Base-by-base conservation (phyloP, 768 basidiomycete species). In the Russula dissimulans region DNA sequence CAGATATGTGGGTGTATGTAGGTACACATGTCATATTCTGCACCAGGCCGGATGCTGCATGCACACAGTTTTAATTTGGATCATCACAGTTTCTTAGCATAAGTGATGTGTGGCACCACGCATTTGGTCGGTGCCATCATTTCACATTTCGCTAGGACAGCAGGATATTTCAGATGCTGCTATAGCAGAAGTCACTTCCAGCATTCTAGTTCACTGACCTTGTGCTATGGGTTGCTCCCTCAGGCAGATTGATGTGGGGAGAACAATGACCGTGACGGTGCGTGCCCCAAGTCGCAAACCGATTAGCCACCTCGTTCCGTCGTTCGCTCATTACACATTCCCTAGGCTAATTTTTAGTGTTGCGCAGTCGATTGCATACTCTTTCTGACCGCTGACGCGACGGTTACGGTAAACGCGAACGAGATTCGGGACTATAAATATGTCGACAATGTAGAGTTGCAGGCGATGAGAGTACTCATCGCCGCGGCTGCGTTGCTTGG, bases 361-460 rank as follows among this genome's bases (percentile, higher is more conserved):
- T 64, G 59, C 10, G 34, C 55, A 99, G 97, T 99, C 63, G 97
- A 99, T 73, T 98, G 98, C 71, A 98, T 99, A 67, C 77, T 99
- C 57, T 98, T 99, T 80, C 67, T 93, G 63, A 94, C 95, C 43
- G 84, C 86, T 41, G 83, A 97, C 67, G 95, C 97, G 39, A 82
- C 81, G 22, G 85, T 95, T 34, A 79, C 75, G n/a, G 80, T 91
- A 11, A 97, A 97, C 72, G 68, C 68, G 49, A 99, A 98, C 70
- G 97, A 99, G 74, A 94, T 99, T 60, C 85, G 85, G 31, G 93
- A 90, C 71, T 72, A 87, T 70, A 89, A 86, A 69, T 99, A 95
- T 72, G 95, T 98, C 15, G 84, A 85, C 72, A 93, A 92, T 77
- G 81, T 78, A 7, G 97, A 98, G 71, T 76, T 99, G 43, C 84